Base-by-base conservation (phyloP, 352 stramenopile species). In the Pythium phragmitis region DNA sequence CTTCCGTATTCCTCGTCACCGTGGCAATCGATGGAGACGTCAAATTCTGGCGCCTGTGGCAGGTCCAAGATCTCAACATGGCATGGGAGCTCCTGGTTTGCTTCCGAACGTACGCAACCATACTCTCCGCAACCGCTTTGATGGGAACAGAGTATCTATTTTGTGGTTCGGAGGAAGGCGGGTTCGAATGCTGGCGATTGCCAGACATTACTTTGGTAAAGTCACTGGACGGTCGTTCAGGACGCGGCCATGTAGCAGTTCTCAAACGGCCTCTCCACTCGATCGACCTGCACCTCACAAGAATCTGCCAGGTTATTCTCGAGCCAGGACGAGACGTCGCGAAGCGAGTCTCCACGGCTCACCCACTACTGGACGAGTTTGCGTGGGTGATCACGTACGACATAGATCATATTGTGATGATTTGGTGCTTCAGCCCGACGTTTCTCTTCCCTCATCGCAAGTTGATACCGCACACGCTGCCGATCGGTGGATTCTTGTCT, bases 311-410 rank as follows among this genome's bases (percentile, higher is more conserved):
- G 48, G 75, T 88, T 16, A 26, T 76, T 19, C 52, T 72, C 46
- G 76, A 85, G 47, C 47, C 67, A 1, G 65, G 48, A 39, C 34
- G 34, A 36, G 59, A 64, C 46, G 57, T 58, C 53, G 63, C 57
- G 16, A 53, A 28, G 7, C 45, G 51, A 47, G 52, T 75, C 14
- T 46, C 59, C 12, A 23, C 36, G 7, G 57, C 23, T 8, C 52
- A 63, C 30, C 34, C 52, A 21, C 37, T 68, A 2, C 7, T 56
- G 16, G 71, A 85, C 45, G 68, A 64, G 8, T 85, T 86, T 66
- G 77, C 76, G 21, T 88, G 79, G 79, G 61, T 88, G 2, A 74
- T 83, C 52, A 83, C 72, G 14, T 79, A 77, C 30, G 79, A 88
- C 17, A 28, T 67, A 55, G 76, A 86, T 23, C 57, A 63, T 4